phyloP scores from a whole-genome alignment of 2,329 filamentous ascomycete species.

The Penicillium oxalicum region DNA sequence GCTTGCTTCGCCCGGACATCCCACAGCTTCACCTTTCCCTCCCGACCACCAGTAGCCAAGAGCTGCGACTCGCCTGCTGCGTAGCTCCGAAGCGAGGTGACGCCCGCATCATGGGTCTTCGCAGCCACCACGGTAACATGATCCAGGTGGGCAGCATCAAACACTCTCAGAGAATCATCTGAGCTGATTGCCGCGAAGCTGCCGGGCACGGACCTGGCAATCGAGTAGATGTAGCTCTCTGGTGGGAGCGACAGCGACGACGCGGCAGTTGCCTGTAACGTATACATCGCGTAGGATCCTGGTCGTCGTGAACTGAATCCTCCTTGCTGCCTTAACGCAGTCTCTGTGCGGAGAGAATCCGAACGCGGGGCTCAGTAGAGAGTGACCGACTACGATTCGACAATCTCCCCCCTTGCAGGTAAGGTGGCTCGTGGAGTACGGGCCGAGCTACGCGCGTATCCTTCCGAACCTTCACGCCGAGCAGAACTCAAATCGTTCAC shows the following conservation, averaged over 20 bases:
- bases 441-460: neutral
- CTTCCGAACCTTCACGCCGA: no score
- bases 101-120: slow-evolving; percentile 31
- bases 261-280: slow-evolving; percentile 27
- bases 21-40: slow-evolving; percentile 39
- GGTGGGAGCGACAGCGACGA: slow-evolving; percentile 36
- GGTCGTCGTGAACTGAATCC: no score
- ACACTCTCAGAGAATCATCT: slow-evolving; percentile 41
- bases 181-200: slow-evolving; percentile 41
- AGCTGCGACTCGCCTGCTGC: slow-evolving; percentile 21
- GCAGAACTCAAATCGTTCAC: neutral
- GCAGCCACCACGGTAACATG: slow-evolving; percentile 25
- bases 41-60: slow-evolving; percentile 35
- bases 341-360: neutral
- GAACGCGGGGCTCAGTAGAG: no score
- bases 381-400: neutral
- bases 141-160: slow-evolving; percentile 33
- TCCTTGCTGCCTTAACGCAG: no score
- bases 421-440: neutral
- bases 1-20: slow-evolving; percentile 32
- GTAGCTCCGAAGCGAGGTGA: slow-evolving; percentile 35
- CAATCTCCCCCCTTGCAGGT: neutral
- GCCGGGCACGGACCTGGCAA: slow-evolving; percentile 25
- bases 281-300: slow-evolving; percentile 24
- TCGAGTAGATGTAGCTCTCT: slow-evolving; percentile 41